Base-by-base conservation (phyloP, 1,284 basidiomycete species). In the Marasmius tenuissimus region DNA sequence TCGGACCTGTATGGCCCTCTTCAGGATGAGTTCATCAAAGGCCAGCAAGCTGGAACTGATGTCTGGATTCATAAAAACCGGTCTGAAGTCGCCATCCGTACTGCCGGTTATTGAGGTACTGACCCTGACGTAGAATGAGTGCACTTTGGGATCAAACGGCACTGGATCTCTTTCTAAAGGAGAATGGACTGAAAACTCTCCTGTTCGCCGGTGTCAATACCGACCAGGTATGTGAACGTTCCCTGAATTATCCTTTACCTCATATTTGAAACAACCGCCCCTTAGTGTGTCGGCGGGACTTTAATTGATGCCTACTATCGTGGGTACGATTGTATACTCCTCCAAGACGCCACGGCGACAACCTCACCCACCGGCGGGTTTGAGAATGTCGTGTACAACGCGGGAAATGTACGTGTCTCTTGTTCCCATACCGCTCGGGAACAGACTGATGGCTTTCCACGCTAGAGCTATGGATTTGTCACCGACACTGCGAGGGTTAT, bases 31-130 rank as follows among this genome's bases (percentile, higher is more conserved):
- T 89, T 82, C 66, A 64, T 82, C 61, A 76, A 81, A 59, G 87
- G 87, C 8, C 74, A 78, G 64, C 73, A 78, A 11, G 72, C 71
- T 6, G 86, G 85, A 0, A 85, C 85, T 20, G 87, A 90, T 72
- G 77, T 86, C 59, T 89, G 87, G 87, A 85, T 90, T 59, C 84
- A 89, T 71, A 90, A 89, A 72, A 89, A 89, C 71, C 75, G 87
- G 86, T 85, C 65, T 22, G 75, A 64, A 22, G 40, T 18, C 33
- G 37, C 34, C 10, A 14, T 14, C 9, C 37, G 2, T 12, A 37
- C 40, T 12, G 35, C 5, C 20, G 5, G 11, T 22, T 18, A 35
- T 34, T 42, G 39, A 22, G 57, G 20, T 34, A 12, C 18, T 56
- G 57, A 56, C 12, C n/a, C 27, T 50, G 54, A 62, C n/a, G 27